Conservation (phyloP, 140 eudicot genomes). For the Oenanthe javanica region DNA sequence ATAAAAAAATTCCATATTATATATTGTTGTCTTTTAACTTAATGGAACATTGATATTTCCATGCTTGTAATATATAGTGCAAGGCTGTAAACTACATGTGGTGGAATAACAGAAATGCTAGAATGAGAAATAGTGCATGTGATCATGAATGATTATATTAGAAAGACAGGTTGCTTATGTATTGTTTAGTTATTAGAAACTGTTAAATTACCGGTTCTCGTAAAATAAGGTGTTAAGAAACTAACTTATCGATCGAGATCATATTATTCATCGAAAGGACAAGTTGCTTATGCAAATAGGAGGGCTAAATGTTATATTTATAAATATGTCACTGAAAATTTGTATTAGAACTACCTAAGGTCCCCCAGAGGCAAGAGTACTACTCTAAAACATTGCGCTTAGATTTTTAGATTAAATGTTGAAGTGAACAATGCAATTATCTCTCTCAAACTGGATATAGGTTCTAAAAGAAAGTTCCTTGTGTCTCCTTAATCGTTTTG, state of each 20-base stretch:
- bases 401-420: conserved; percentile 16
- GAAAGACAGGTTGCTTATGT: neutral
- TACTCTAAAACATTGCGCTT: neutral
- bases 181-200: too few species aligned
- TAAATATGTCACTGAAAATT: neutral
- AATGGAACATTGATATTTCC: neutral
- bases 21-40: neutral
- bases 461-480: conserved; percentile 48
- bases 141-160: neutral
- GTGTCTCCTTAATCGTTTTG: conserved; percentile 24
- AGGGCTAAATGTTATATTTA: too few species aligned
- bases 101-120: neutral
- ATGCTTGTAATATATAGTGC: neutral
- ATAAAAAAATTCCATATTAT: neutral
- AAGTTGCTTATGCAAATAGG: too few species aligned
- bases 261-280: too few species aligned
- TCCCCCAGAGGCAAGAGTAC: neutral
- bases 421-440: conserved; percentile 52
- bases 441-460: conserved; percentile 53
- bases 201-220: too few species aligned
- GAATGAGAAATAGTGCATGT: neutral
- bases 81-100: conserved; percentile 3
- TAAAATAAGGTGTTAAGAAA: too few species aligned
- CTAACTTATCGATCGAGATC: too few species aligned
- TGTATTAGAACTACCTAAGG: neutral